These are phyloP conservation scores for Reutealis trisperma DNA, from an alignment of 345 rosid species.

Conservation along the genomic window DNA sequence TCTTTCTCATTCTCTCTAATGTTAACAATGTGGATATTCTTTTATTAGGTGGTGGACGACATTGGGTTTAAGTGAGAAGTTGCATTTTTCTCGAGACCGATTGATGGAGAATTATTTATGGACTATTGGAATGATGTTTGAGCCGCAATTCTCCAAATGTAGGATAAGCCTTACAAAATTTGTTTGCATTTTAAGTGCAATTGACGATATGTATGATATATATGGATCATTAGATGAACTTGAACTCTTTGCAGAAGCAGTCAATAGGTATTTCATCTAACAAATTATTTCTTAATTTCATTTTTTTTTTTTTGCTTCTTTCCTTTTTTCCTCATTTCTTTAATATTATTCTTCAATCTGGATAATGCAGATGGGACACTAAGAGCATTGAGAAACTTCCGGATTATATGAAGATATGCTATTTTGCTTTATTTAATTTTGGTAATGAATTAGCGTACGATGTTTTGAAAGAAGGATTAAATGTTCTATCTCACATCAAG, in stretches of 20 bases:
- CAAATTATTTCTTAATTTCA: too few relatives aligned
- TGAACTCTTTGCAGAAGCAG: conserved; percentile 19
- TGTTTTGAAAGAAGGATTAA: neutral
- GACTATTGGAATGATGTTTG: too few relatives aligned
- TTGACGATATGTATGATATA: conserved; percentile 29
- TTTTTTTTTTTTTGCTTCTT: too few relatives aligned
- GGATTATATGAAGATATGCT: conserved; percentile 4
- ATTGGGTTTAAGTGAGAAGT: conserved; percentile 8
- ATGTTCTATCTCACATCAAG: neutral
- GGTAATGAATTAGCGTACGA: neutral
- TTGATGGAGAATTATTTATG: too few relatives aligned
- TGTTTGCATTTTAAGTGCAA: conserved; percentile 13
- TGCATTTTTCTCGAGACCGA: conserved; percentile 2
- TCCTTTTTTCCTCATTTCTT: too few relatives aligned
- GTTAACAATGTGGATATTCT: too few relatives aligned
- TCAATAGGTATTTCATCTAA: conserved; percentile 3
- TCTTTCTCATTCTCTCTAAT: too few relatives aligned
- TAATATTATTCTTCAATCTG: neutral
- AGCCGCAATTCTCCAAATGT: conserved; percentile 14
- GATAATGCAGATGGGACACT: neutral
- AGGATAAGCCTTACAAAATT: conserved; percentile 18
- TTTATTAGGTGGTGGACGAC: conserved; percentile 19
- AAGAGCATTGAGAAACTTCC: neutral
- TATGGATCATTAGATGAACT: conserved; percentile 25
- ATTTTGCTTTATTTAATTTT: neutral